Base-by-base conservation (phyloP, 352 stramenopile species). In the Pythium graminicola region DNA sequence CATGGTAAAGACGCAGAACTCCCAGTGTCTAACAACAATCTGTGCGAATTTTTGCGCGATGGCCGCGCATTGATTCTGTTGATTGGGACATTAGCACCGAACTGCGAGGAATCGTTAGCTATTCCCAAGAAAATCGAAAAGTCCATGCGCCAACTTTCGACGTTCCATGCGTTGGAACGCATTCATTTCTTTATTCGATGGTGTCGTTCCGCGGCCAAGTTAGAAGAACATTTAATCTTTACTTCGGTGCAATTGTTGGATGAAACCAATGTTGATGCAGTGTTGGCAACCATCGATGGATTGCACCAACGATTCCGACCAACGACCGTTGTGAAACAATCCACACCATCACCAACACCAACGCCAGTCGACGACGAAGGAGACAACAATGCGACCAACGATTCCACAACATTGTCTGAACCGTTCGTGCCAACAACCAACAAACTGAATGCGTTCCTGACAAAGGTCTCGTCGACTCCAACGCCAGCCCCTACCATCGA, bases 181-280 rank as follows among this genome's bases (percentile, higher is more conserved):
- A 71, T 93, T n/a, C 79, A 89, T 56, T 89, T 85, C 57, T 93
- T 90, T 54, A 81, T 93, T 65, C 82, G 82, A 39, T 93, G 82
- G 82, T 88, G 77, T 27, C 77, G 82, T 49, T 47, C 65, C 6
- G 57, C 64, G 22, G 74, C 64, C 13, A 49, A 59, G 31, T 64
- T 93, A 5, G 79, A 87, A 44, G 81, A 89, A 52, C 70, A 89
- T 41, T 50, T 79, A 33, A 67, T 90, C 11, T 90, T 93, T 57
- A 86, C 79, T 31, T 85, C 77, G 1, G 79, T 89, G 29, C 79
- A 93, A 50, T 56, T 93, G 36, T 52, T 93, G 41, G 82, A 93
- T 60, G 82, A 93, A 39, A 62, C 75, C 28, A 89, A 93, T 54
- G 70, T 81, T 32, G 65, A 60, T 41, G 74, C 78, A 11, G 78